Base-by-base conservation (phyloP, 257 asterid species). In the Apocynum venetum region DNA sequence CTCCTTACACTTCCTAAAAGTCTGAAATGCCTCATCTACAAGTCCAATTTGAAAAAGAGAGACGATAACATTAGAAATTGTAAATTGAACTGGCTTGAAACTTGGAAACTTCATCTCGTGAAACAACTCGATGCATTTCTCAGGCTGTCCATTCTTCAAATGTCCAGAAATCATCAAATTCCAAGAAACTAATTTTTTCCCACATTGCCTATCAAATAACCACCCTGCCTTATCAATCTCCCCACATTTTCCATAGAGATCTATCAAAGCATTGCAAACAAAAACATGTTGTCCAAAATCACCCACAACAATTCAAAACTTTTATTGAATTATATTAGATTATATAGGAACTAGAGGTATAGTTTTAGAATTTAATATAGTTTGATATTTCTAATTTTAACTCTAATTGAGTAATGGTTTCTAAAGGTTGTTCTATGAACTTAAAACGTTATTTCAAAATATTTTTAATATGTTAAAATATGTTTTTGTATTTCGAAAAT, bases 41-140 rank as follows among this genome's bases (percentile, higher is more conserved):
- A 4, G 4, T 65, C 71, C 71, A 65, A 38, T 65, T 65, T 65
- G 71, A 17, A 38, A 65, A 12, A 65, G 71, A 65, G 70, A 46
- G 36, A 65, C 47, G 38, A 65, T 25, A 65, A 65, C 71, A 65
- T 65, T 65, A 65, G 71, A 65, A 59, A 59, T n/a, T 65, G 71
- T 65, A 65, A 65, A 36, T 14, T 65, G 71, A 65, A 36, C 71
- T 13, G 71, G 71, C 71, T 36, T 14, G 48, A 65, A 38, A 65
- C 46, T 13, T 65, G 71, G 38, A 65, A 36, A 36, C 19, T 65
- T 38, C 71, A 65, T 65, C 43, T 14, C n/a, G 11, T 13, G 47
- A 65, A 65, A 65, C 25, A 38, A 36, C 25, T 65, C 71, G 0
- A 65, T 65, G 20, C 71, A 65, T 65, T 65, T 65, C n/a, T 65